Evolutionary conservation across 129 eudicot genomes (phyloP).

Genomic region (Helianthus tuberosus): DNA sequence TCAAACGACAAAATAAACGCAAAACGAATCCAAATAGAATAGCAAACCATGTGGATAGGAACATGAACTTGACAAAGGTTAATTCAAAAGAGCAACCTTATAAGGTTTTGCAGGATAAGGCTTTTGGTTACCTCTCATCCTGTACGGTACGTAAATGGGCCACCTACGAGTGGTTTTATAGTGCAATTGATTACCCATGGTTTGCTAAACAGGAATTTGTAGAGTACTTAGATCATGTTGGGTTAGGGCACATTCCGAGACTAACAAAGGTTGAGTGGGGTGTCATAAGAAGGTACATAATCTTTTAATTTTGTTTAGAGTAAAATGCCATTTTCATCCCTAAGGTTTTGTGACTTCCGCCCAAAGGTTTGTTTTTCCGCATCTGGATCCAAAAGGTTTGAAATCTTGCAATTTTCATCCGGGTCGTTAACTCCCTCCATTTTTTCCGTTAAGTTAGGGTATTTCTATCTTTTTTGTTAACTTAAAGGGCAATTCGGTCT

Average conservation of each 20-base stretch:
- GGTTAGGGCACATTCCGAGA: slow-evolving; percentile 68
- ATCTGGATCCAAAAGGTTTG: no score
- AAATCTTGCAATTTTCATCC: no score
- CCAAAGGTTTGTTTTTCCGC: no score
- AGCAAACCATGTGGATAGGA: slow-evolving; percentile 28
- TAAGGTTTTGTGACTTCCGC: no score
- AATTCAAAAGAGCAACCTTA: slow-evolving; percentile 25
- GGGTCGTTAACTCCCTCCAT: no score
- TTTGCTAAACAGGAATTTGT: slow-evolving; percentile 70
- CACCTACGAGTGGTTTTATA: slow-evolving; percentile 73
- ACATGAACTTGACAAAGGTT: slow-evolving; percentile 31
- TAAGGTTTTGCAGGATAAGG: slow-evolving; percentile 47
- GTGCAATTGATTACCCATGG: slow-evolving; percentile 84
- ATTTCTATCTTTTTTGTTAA: no score
- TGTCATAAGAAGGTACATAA: slow-evolving; percentile 64
- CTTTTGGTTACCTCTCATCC: slow-evolving; percentile 53
- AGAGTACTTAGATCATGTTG: slow-evolving; percentile 66
- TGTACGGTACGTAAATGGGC: slow-evolving; percentile 54
- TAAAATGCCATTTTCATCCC: no score
- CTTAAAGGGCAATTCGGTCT: no score
- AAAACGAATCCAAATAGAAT: slow-evolving; percentile 38
- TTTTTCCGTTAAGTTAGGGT: no score
- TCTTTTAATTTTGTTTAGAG: background rate
- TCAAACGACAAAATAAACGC: slow-evolving; percentile 44
- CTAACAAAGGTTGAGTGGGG: slow-evolving; percentile 79